Evolutionary conservation across 352 stramenopile species (phyloP).

Genomic region (Phytophthora parvispora): DNA sequence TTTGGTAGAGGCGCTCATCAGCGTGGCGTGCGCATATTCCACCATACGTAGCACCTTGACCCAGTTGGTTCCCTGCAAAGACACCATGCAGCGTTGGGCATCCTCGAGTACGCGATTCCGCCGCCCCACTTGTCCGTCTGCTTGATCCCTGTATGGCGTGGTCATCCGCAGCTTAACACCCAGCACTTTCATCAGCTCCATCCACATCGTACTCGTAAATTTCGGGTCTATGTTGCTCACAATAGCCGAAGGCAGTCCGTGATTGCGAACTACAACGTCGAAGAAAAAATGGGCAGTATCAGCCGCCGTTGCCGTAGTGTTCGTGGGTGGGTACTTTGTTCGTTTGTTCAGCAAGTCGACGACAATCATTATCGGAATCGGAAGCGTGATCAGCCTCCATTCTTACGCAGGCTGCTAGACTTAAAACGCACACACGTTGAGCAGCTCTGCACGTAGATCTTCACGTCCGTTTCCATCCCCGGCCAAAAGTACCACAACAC

Average conservation of each 20-base stretch:
- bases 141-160: conserved; percentile 1
- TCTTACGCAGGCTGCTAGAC: too few relatives aligned
- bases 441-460: conserved; percentile 5
- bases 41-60: conserved; percentile 7
- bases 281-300: conserved; percentile 1
- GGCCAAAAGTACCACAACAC: conserved; percentile 4
- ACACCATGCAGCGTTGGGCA: conserved; percentile 7
- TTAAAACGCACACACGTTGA: background rate
- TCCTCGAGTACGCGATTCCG: conserved; percentile 5
- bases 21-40: conserved; percentile 4
- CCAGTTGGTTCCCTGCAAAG: conserved; percentile 7
- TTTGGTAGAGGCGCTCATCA: conserved; percentile 10
- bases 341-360: conserved; percentile 5
- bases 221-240: conserved; percentile 11
- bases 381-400: too few relatives aligned
- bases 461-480: background rate
- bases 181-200: conserved; percentile 7
- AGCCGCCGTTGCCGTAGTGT: conserved; percentile 3
- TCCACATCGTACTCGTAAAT: conserved; percentile 8
- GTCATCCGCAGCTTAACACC: conserved; percentile 4
- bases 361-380: background rate
- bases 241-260: conserved; percentile 1
- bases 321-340: background rate
- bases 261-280: conserved; percentile 1
- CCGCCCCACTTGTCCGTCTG: conserved; percentile 4